phyloP scores from a whole-genome alignment of 2,329 filamentous ascomycete genomes.

The Tympanopsis confertula region DNA sequence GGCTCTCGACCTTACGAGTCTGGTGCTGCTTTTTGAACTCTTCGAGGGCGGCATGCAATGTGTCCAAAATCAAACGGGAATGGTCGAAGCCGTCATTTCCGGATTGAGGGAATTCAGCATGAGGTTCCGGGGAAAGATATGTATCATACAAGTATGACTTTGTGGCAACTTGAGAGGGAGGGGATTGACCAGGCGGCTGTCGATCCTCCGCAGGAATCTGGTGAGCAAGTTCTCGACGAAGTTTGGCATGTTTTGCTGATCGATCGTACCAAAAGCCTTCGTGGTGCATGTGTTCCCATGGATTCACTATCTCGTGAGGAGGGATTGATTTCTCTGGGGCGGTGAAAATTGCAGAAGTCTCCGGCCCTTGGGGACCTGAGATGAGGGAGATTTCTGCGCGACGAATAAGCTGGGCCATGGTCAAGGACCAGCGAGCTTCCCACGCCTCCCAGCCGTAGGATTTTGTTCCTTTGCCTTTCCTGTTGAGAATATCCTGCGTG shows the following conservation, averaged over 20 bases:
- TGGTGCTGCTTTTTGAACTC: conserved; percentile 41
- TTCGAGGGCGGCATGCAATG: conserved; percentile 29
- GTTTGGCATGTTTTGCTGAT: conserved; percentile 35
- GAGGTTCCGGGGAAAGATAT: conserved; percentile 46
- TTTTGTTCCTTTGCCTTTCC: conserved; percentile 70
- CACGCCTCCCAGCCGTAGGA: conserved; percentile 93
- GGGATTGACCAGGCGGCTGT: conserved; percentile 37
- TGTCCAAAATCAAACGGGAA: conserved; percentile 31
- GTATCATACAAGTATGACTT: conserved; percentile 43
- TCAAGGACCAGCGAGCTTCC: conserved; percentile 48
- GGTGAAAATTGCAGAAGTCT: conserved; percentile 12
- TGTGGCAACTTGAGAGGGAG: conserved; percentile 38
- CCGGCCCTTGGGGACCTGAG: conserved; percentile 12
- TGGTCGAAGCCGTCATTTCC: conserved; percentile 34
- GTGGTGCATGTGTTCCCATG: conserved; percentile 49
- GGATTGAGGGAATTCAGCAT: conserved; percentile 35
- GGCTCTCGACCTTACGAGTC: conserved; percentile 36
- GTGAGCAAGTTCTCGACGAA: conserved; percentile 34
- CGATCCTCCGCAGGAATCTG: conserved; percentile 49
- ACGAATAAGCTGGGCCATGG: conserved; percentile 32
- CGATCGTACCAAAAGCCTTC: conserved; percentile 49
- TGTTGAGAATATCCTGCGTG: conserved; percentile 67
- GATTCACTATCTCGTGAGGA: conserved; percentile 33
- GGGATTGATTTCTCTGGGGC: conserved; percentile 36
- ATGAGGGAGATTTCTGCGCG: conserved; percentile 12